Base-by-base conservation (phyloP, 495 filamentous ascomycete species). In the Acidiella bohemica region DNA sequence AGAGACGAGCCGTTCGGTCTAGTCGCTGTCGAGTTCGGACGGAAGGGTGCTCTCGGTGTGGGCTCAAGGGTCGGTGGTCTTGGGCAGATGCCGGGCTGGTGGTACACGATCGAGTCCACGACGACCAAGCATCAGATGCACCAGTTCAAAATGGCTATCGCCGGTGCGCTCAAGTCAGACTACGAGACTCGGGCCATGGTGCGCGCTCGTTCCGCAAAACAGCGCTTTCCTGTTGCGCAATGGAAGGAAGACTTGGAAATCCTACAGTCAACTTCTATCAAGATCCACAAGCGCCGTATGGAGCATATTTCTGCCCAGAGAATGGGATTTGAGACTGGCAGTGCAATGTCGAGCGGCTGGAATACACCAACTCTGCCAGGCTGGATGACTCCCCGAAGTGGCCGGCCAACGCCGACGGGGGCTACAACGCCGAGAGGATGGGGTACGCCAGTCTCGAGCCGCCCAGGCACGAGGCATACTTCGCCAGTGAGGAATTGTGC, bases 61-160 rank as follows among this genome's bases (percentile, higher is more conserved):
- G 80, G 80, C 16, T 75, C 78, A 24, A 63, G 70, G 13, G 70
- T 74, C 21, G 70, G 70, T 64, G 78, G 78, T 58, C 65, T 85
- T 22, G 80, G 80, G 2, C 75, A 81, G 47, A 83, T 84, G 78
- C 80, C 80, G n/a, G 80, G 81, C 25, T 83, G 73, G 67, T 80
- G 75, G 75, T 78, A 68, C 51, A 83, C 67, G 44, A 68, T 61
- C 41, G 81, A 86, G 57, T 80, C 75, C 0, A 80, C 69, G 9
- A 75, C 75, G 2, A 78, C 78, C 1, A 69, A 68, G 11, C 81
- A 86, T 59, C 54, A 84, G 12, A 56, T 84, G 29, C 73, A 74
- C 26, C 81, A 86, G 55, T 84, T 84, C 59, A 76, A 72, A 46
- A 62, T 69, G 38, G 76, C 80, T 12, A 80, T 84, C 44, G 60